These are phyloP conservation scores for Plasmopara muralis DNA, from an alignment of 352 stramenopile species.

Conservation along the genomic window DNA sequence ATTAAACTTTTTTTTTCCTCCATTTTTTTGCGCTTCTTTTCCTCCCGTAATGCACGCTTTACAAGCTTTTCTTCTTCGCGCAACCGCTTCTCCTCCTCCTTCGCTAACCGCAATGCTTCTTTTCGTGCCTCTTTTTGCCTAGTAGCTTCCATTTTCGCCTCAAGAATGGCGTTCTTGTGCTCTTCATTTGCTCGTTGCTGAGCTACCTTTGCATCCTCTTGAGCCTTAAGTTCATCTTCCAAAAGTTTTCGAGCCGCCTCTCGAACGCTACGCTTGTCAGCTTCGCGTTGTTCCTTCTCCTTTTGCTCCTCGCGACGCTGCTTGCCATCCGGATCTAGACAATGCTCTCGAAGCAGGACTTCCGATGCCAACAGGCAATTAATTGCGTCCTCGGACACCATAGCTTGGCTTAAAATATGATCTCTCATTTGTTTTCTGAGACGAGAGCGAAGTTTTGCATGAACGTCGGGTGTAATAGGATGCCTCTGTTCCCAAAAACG, in stretches of 20 bases:
- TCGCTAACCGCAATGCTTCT: conserved; percentile 48
- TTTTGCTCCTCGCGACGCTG: conserved; percentile 25
- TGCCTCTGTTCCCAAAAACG: conserved; percentile 84
- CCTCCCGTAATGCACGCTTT: conserved; percentile 56
- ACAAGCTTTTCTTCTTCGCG: conserved; percentile 67
- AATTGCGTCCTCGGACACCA: conserved; percentile 37
- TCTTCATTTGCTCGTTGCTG: conserved; percentile 60
- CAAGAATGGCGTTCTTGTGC: conserved; percentile 59
- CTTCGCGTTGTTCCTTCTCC: conserved; percentile 53
- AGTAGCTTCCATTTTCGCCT: conserved; percentile 52
- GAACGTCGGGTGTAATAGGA: conserved; percentile 45
- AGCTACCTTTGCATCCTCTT: conserved; percentile 69
- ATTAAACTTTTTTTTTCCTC: conserved; percentile 69
- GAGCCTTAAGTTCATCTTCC: conserved; percentile 71
- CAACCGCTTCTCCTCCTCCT: conserved; percentile 61
- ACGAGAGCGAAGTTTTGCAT: conserved; percentile 50
- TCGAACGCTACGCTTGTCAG: conserved; percentile 61
- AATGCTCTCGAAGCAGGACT: conserved; percentile 33
- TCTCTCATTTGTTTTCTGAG: conserved; percentile 57
- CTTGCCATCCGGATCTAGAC: conserved; percentile 37
- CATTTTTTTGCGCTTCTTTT: conserved; percentile 62
- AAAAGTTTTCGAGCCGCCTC: conserved; percentile 61
- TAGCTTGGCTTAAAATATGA: conserved; percentile 22
- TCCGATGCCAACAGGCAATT: conserved; percentile 41
- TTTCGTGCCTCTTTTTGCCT: conserved; percentile 64